phyloP scores from a whole-genome alignment of 345 rosid genomes.

The Brassica rapa region DNA sequence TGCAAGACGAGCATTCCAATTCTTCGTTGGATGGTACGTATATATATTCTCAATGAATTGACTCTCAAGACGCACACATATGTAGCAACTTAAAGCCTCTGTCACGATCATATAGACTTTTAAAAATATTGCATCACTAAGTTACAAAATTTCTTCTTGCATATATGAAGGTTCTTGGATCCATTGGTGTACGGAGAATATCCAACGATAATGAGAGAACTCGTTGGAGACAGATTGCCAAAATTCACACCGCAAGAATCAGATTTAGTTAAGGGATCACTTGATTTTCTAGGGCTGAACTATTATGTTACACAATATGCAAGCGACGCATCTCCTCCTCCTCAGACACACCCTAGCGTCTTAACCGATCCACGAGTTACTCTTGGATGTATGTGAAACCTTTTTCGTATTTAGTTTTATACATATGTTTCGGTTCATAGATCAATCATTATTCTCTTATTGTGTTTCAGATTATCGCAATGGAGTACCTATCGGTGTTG shows the following conservation, averaged over 20 bases:
- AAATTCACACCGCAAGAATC: slow-evolving; percentile 15
- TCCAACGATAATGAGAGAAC: slow-evolving; percentile 9
- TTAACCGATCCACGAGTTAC: slow-evolving; percentile 31
- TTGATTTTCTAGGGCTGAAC: slow-evolving; percentile 40
- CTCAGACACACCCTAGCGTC: not conserved
- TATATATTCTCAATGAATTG: not conserved
- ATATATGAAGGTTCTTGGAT: slow-evolving; percentile 26
- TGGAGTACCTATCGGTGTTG: slow-evolving; percentile 26
- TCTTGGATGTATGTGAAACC: slow-evolving; percentile 10
- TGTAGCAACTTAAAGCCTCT: not conserved
- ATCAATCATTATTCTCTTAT: not conserved
- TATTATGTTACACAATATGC: slow-evolving; percentile 39
- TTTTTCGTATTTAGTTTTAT: not conserved
- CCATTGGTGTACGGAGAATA: slow-evolving; percentile 32
- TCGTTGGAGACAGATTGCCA: slow-evolving; percentile 28
- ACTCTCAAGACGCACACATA: not conserved
- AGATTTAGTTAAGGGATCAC: slow-evolving; percentile 30
- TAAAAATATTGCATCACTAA: no score
- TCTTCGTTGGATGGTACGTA: slow-evolving; percentile 36
- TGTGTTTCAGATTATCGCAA: slow-evolving; percentile 1
- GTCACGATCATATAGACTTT: not conserved
- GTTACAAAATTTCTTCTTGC: not conserved
- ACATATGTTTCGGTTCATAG: no score
- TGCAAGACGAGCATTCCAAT: slow-evolving; percentile 26
- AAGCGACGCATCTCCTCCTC: slow-evolving; percentile 11